A percentile compares a stretch with the other conserved stretches of the same genome.
phyloP scores from a whole-genome alignment of 1,139 yeast species.

The Hansenula anomala region DNA sequence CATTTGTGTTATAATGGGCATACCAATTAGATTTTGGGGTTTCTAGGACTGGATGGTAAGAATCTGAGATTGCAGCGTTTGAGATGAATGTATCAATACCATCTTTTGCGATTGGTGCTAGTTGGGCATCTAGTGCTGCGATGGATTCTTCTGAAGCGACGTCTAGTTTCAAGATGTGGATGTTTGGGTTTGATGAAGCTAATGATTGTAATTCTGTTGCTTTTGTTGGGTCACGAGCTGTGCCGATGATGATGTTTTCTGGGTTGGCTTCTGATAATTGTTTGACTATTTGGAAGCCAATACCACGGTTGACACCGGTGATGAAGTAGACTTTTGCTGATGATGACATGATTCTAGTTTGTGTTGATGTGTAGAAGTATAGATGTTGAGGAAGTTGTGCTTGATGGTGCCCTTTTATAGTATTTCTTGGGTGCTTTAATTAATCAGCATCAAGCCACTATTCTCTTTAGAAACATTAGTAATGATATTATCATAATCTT shows the following conservation, averaged over 20 bases:
- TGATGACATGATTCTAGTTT: no score
- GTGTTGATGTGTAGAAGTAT: no score
- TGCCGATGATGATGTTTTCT: constrained; percentile 5
- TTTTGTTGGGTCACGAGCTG: constrained; percentile 6
- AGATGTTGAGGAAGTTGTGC: no score
- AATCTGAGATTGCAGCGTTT: constrained; percentile 5
- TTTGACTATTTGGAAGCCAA: constrained; percentile 9
- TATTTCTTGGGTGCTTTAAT: no score
- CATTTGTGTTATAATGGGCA: constrained; percentile 14
- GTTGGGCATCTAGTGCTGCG: background rate
- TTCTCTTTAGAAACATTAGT: no score
- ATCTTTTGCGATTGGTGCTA: constrained; percentile 1
- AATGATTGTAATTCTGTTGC: background rate
- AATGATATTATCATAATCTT: no score
- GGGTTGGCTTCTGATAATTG: background rate
- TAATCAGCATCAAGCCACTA: no score
- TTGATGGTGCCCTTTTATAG: no score
- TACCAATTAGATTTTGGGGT: constrained; percentile 2
- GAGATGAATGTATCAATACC: constrained; percentile 11
- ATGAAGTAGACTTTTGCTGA: constrained; percentile 6
- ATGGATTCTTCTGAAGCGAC: constrained; percentile 8
- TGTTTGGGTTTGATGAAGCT: background rate
- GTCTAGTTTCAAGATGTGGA: background rate
- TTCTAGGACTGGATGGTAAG: constrained; percentile 4
- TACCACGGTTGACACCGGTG: constrained; percentile 15